Percentiles rank a stretch among this genome's conserved stretches.
Evolutionary conservation across 345 rosid genomes (phyloP).

Genomic region (Moricandia moricandioides): DNA sequence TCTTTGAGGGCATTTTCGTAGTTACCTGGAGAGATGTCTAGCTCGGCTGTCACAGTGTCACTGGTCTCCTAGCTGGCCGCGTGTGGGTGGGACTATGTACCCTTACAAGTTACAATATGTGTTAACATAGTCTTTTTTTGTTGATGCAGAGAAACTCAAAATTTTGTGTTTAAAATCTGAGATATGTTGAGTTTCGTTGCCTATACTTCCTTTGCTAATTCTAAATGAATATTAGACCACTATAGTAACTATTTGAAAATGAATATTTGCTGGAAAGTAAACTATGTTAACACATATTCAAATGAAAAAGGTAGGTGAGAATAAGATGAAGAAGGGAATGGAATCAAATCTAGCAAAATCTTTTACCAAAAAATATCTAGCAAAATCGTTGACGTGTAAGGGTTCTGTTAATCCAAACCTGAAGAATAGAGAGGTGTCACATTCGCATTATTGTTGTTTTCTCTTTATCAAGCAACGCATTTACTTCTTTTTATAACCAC

Average conservation of each 20-base stretch:
- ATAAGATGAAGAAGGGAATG: background rate
- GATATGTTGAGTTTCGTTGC: background rate
- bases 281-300: background rate
- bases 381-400: constrained; percentile 29
- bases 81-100: constrained; percentile 14
- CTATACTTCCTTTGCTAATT: background rate
- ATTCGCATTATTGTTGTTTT: constrained; percentile 13
- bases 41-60: constrained; percentile 24
- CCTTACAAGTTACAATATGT: too few species aligned
- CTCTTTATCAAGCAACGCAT: background rate
- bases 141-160: background rate
- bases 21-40: background rate
- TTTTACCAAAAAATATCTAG: background rate
- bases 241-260: background rate
- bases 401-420: background rate
- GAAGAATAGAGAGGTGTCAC: constrained; percentile 2
- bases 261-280: background rate
- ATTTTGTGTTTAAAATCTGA: too few species aligned
- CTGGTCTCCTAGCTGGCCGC: constrained; percentile 22
- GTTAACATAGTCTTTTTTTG: too few species aligned
- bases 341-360: constrained; percentile 30
- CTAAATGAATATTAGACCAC: too few species aligned
- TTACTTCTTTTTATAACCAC: background rate
- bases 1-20: background rate
- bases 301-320: background rate